Evolutionary conservation across 2,329 filamentous ascomycete species (phyloP), one percentile per base, ranked within the genome.

Genomic region (Fusarium aywerte): DNA sequence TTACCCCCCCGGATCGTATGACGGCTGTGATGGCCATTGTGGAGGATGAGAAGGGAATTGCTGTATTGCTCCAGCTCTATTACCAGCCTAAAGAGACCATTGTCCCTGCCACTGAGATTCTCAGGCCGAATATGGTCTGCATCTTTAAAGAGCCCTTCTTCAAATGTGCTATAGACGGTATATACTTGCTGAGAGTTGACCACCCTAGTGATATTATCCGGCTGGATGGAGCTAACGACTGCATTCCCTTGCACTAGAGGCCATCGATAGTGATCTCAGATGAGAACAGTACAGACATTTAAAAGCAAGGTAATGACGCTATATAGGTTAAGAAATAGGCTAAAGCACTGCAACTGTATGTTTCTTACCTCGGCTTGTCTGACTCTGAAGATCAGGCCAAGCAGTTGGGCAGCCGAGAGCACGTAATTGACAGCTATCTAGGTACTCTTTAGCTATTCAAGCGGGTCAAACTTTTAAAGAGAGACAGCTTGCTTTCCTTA

Each of bases 61-160:
- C 76, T 2, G 51, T 80, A 2, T 10, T 77, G 20, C 65, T 84
- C 3, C 74, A 81, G 56, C 65, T 83, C 0, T 79, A 82, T 57
- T 76, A 83, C 43, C 80, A 82, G 39, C 79, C 78, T 8, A 74
- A 77, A 3, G 79, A 81, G 27, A 58, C 71, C 2, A 58, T 76
- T 3, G 72, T 79, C 0, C 67, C 78, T 4, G 70, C 71, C 1
- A 64, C 77, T 5, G 71, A 81, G 7, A 67, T 80, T 1, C 49
- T 86, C 4, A 58, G 68, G 0, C 52, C 74, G 7, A 74, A 76
- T 2, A 74, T 42, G 7, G 13, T 40, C 72, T 13, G 68, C 12
- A 68, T 87, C 27, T 51, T 88, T 27, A 88, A 87, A 62, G 85
- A 87, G 57, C 84, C 85, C 0, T 87, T 81, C 66, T 79, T 87